Percentiles rank a stretch among this genome's conserved stretches.
Conservation (phyloP, 768 basidiomycete genomes). For the Coprinellus aureogranulatus region DNA sequence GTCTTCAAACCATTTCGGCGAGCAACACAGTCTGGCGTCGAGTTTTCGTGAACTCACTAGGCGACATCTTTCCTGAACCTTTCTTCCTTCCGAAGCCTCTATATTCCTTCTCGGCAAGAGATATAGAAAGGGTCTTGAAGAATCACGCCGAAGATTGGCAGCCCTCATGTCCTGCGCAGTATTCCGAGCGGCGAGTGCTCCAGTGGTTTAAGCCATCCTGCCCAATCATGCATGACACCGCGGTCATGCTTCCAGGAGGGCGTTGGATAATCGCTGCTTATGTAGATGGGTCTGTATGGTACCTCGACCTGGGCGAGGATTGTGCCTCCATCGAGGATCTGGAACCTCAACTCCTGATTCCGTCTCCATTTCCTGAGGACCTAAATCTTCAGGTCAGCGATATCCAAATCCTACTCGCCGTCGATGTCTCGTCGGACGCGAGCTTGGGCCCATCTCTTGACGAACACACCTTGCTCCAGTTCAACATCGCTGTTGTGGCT, state of each 20-base stretch:
- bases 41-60: neutral
- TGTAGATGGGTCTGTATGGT: neutral
- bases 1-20: neutral
- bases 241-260: neutral
- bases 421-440: neutral
- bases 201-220: neutral
- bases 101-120: neutral
- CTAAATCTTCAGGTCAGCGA: neutral
- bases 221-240: neutral
- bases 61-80: neutral
- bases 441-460: no score
- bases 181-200: neutral
- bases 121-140: neutral
- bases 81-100: neutral
- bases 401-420: neutral
- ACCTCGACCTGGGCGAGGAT: neutral
- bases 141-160: neutral
- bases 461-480: neutral
- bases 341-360: conserved; percentile 67
- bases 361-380: conserved; percentile 28
- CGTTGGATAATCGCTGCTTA: neutral
- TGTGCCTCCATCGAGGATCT: conserved; percentile 43
- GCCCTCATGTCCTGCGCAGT: neutral
- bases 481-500: neutral
- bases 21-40: neutral